Evolutionary conservation across 805 yeast genomes (phyloP).

Genomic region (Lipomyces sp.): DNA sequence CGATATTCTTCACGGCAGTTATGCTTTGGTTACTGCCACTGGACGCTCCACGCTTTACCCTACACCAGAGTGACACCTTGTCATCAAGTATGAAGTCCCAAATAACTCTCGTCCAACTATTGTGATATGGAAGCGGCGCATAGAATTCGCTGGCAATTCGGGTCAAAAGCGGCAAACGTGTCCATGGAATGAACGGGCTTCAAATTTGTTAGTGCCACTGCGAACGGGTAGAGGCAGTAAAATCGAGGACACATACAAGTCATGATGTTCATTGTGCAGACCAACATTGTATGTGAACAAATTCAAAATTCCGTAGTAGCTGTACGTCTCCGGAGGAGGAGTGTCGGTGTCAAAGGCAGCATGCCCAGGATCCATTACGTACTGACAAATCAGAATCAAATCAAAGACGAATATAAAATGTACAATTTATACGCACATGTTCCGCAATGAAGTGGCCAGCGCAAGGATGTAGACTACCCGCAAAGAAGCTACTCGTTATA

Average conservation of each 20-base stretch:
- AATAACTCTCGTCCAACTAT: conserved; percentile 78
- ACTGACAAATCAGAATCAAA: conserved; percentile 42
- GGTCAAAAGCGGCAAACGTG: conserved; percentile 67
- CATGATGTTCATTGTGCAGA: conserved; percentile 93
- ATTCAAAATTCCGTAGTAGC: conserved; percentile 84
- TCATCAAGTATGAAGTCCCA: conserved; percentile 71
- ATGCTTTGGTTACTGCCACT: background rate
- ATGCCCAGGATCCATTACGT: conserved; percentile 34
- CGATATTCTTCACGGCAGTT: conserved; percentile 1
- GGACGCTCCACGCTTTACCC: conserved; percentile 67
- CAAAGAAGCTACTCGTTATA: conserved; percentile 76
- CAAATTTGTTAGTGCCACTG: background rate
- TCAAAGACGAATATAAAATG: conserved; percentile 51
- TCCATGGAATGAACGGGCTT: conserved; percentile 86
- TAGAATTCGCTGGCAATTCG: conserved; percentile 79
- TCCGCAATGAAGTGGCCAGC: conserved; percentile 98
- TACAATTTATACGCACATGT: conserved; percentile 56
- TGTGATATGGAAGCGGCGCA: conserved; percentile 74
- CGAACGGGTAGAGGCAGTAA: background rate
- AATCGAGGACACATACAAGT: conserved; percentile 51
- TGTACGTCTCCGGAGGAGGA: conserved; percentile 79
- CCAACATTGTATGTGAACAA: conserved; percentile 90
- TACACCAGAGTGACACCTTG: conserved; percentile 72
- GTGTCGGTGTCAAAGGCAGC: conserved; percentile 40
- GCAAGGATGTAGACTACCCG: conserved; percentile 91